Evolutionary conservation across 345 rosid genomes (phyloP).

Genomic region (Adansonia digitata): DNA sequence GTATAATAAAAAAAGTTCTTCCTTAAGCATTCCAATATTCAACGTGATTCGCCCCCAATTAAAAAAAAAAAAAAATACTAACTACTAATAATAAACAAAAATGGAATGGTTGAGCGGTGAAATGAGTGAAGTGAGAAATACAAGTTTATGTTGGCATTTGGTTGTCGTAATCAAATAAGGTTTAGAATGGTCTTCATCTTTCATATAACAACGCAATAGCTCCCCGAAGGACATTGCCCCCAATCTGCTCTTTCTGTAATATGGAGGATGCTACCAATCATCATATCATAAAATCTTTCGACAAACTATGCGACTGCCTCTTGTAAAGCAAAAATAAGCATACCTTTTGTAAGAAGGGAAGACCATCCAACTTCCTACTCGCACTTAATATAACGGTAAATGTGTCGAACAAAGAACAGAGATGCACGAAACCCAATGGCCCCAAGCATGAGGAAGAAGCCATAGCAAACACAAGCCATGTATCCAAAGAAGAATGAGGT

Average conservation of each 20-base stretch:
- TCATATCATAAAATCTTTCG: neutral
- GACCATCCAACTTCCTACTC: constrained; percentile 15
- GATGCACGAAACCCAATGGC: constrained; percentile 42
- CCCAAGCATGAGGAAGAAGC: constrained; percentile 52
- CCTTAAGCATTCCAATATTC: neutral
- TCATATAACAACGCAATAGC: neutral
- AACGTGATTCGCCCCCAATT: neutral
- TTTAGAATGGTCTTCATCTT: constrained; percentile 1
- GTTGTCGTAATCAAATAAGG: neutral
- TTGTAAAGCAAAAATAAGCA: neutral
- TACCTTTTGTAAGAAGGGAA: neutral
- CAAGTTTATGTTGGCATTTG: constrained; percentile 1
- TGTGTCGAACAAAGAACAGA: constrained; percentile 46
- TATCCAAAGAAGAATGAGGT: constrained; percentile 54
- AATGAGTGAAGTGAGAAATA: neutral
- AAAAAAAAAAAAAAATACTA: no score
- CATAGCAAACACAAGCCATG: constrained; percentile 55
- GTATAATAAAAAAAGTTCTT: neutral
- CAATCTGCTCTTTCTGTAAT: neutral
- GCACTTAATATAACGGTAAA: constrained; percentile 47
- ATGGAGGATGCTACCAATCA: neutral
- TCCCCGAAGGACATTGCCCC: neutral
- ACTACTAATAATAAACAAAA: neutral
- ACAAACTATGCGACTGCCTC: neutral
- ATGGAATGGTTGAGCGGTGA: neutral